Evolutionary conservation across 2,329 filamentous ascomycete genomes (phyloP).

Genomic region (Corynespora cassiicola): DNA sequence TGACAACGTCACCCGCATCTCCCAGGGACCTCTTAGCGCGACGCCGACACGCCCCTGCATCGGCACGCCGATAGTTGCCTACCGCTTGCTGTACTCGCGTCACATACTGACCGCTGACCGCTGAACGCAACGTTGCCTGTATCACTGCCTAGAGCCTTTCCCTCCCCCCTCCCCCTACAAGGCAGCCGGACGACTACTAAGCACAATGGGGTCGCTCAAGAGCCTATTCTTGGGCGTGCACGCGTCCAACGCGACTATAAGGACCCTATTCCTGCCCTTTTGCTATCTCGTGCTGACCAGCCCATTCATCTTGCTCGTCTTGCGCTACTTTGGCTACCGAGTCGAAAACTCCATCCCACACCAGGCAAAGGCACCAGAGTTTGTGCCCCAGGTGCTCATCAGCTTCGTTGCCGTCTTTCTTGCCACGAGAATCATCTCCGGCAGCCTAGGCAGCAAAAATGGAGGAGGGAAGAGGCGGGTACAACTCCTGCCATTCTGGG

Average conservation of each 20-base stretch:
- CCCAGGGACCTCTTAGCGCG: no score
- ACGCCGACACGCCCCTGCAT: no score
- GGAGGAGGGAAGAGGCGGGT: conserved; percentile 48
- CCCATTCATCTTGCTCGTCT: conserved; percentile 34
- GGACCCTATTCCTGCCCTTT: conserved; percentile 38
- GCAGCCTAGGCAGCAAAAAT: conserved; percentile 24
- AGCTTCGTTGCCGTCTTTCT: conserved; percentile 31
- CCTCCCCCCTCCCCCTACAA: no score
- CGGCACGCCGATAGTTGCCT: no score
- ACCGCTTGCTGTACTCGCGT: no score
- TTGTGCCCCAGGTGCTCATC: conserved; percentile 37
- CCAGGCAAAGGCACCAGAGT: no score
- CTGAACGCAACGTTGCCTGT: no score
- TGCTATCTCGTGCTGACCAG: conserved; percentile 37
- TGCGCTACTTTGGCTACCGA: conserved; percentile 31
- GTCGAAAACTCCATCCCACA: no score
- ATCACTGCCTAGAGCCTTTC: no score
- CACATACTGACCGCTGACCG: no score
- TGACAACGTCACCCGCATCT: no score
- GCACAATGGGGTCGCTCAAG: conserved; percentile 39
- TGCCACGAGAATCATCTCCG: conserved; percentile 39
- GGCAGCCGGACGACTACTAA: no score
- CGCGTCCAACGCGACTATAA: conserved; percentile 41
- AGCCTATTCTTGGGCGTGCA: conserved; percentile 41
- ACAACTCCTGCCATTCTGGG: conserved; percentile 64